Conservation (phyloP, 116 monocot genomes). For the Zostera marina region DNA sequence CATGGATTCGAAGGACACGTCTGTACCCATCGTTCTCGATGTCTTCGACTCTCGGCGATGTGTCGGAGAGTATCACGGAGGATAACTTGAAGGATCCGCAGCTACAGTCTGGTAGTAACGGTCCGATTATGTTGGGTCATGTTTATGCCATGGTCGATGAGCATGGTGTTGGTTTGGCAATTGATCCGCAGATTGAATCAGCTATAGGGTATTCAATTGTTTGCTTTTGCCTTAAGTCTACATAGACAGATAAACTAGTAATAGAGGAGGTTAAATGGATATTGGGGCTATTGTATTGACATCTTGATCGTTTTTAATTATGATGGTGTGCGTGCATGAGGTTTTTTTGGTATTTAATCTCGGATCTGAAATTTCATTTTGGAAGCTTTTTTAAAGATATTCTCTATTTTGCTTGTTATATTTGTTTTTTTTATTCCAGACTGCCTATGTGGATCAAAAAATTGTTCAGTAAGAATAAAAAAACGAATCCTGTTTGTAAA, state of each 20-base stretch:
- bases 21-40: not conserved
- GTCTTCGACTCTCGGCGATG: not conserved
- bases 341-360: not conserved
- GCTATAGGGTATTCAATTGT: conserved; percentile 42
- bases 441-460: conserved; percentile 65
- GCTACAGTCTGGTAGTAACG: conserved; percentile 10
- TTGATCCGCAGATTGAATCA: conserved; percentile 41
- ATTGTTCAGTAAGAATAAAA: conserved; percentile 35
- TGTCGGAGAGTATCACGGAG: not conserved
- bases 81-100: conserved; percentile 1
- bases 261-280: too few species aligned
- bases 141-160: conserved; percentile 95
- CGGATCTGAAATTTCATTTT: not conserved
- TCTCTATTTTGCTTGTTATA: not conserved
- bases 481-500: conserved; percentile 57
- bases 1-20: not conserved
- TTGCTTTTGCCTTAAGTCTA: not conserved
- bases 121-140: conserved; percentile 87
- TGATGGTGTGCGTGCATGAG: too few species aligned
- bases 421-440: conserved; percentile 22
- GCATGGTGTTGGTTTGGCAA: conserved; percentile 90
- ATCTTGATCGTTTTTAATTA: too few species aligned
- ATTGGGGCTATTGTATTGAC: too few species aligned
- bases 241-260: too few species aligned
- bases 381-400: not conserved